phyloP scores from a whole-genome alignment of 73 alveolate species.

The Diophrys sp. region DNA sequence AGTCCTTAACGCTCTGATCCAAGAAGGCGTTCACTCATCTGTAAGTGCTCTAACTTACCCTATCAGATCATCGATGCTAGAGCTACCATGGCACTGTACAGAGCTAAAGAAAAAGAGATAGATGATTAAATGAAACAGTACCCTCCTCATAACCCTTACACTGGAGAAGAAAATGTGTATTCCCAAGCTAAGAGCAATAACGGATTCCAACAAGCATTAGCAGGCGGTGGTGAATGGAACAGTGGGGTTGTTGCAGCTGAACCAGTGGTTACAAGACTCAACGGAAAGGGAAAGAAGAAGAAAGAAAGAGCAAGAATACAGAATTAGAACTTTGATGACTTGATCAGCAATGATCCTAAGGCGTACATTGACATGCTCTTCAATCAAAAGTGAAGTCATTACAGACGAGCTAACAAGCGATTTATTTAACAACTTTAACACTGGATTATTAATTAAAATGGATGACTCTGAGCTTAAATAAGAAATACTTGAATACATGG shows the following conservation, averaged over 20 bases:
- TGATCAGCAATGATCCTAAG: not conserved
- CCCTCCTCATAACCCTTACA: conserved; percentile 1
- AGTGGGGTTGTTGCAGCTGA: too few relatives aligned
- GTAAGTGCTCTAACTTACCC: not conserved
- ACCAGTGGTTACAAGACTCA: not conserved
- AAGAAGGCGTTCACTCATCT: conserved; percentile 21
- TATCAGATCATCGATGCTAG: not conserved
- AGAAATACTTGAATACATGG: too few relatives aligned
- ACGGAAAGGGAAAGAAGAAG: not conserved
- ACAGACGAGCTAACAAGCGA: conserved; percentile 4
- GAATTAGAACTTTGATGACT: not conserved
- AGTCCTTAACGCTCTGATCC: conserved; percentile 33
- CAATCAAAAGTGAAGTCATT: not conserved
- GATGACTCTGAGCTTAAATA: too few relatives aligned
- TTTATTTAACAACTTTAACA: too few relatives aligned
- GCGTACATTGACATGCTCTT: not conserved
- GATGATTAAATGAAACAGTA: not conserved
- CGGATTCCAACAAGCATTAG: too few relatives aligned
- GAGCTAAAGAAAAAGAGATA: not conserved
- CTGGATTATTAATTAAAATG: too few relatives aligned
- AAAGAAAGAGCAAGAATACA: not conserved
- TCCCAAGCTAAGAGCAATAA: too few relatives aligned
- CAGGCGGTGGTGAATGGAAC: too few relatives aligned
- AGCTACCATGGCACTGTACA: conserved; percentile 16
- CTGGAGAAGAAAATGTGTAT: too few relatives aligned